Base-by-base conservation (phyloP, 108 stramenopile genomes). In the Cyclotella atomus region DNA sequence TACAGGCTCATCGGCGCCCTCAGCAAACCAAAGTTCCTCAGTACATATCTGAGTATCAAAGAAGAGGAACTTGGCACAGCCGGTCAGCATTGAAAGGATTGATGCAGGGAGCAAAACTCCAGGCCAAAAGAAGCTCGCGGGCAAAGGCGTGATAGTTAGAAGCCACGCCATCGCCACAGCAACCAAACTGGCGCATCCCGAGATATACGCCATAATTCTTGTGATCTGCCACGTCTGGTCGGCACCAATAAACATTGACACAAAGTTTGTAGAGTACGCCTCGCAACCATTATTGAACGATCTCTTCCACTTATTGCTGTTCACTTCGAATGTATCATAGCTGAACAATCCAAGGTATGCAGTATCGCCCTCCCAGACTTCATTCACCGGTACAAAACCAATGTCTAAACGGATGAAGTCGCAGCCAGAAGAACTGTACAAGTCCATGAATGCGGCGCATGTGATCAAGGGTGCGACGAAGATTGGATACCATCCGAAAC, bases 401-500 rank as follows among this genome's bases (percentile, higher is more conserved):
- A 93, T 84, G 30, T 93, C 72, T 65, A 93, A 71, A 19, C 87
- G 75, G 28, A 90, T 74, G 56, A 93, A 93, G 34, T 89, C 82
- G 57, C 92, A 93, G 0, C 87, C 87, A 17, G 70, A 53, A 6
- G 88, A 75, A 35, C 85, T 80, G 57, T 91, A 93, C 19, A 91
- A 36, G 20, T 89, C 89, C n/a, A 90, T 41, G 28, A 93, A 47
- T 17, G 63, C 86, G 0, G 82, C 88, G 49, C 73, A 68, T 20
- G 90, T 89, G 25, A 91, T 65, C 3, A 93, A 44, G 0, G 89
- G 88, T 23, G 89, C 88, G 21, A 93, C 78, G 34, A 88, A 64
- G n/a, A 93, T 57, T 1, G 92, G 92, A 76, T 89, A 89, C 75
- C 83, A 88, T 6, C 92, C 92, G 79, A 87, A 89, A 28, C 88